Evolutionary conservation across 148 eudicot genomes (phyloP).

Genomic region (Spergularia bocconei): DNA sequence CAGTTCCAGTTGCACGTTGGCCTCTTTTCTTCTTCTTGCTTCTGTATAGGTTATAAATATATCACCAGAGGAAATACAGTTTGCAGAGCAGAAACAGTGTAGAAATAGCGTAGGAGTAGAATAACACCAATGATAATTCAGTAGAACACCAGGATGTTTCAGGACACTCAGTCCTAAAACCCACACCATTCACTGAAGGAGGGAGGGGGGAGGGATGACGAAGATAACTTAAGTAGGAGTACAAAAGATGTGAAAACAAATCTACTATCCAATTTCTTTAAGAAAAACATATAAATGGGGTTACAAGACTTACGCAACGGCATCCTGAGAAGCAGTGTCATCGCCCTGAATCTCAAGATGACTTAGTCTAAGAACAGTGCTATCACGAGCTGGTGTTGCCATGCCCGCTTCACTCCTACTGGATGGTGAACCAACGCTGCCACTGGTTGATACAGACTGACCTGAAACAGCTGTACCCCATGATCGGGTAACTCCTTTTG

Average conservation of each 20-base stretch:
- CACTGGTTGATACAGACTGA: conserved; percentile 89
- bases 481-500: conserved; percentile 51
- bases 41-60: conserved; percentile 32
- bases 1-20: conserved; percentile 77
- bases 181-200: background rate
- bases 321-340: conserved; percentile 61
- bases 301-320: conserved; percentile 52
- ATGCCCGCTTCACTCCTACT: conserved; percentile 60
- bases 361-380: conserved; percentile 54
- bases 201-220: too few species aligned
- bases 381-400: conserved; percentile 72
- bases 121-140: background rate
- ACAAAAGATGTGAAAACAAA: background rate
- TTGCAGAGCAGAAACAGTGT: background rate
- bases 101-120: background rate
- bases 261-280: background rate
- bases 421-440: conserved; percentile 88
- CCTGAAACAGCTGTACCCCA: conserved; percentile 75
- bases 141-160: background rate
- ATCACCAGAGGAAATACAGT: background rate
- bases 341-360: conserved; percentile 79
- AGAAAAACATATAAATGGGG: conserved; percentile 1
- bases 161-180: background rate
- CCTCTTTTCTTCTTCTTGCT: conserved; percentile 87
- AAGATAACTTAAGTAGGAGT: too few species aligned